A percentile compares a stretch with the other conserved stretches of the same genome.
phyloP scores from a whole-genome alignment of 495 filamentous ascomycete species.

The Cladorrhinum samala region DNA sequence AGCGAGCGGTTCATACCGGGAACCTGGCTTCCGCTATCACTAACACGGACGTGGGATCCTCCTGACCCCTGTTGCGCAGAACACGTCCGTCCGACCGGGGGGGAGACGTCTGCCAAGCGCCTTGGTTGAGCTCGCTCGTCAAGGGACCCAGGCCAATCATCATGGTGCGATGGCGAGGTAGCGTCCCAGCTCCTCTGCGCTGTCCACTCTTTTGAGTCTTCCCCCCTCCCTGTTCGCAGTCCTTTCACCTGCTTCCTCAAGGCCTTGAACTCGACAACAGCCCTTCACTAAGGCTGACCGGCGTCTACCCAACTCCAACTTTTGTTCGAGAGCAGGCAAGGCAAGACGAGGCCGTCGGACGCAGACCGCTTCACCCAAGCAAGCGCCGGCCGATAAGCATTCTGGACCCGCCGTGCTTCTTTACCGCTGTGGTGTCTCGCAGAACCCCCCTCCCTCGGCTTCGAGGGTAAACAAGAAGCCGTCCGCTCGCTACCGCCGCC shows the following conservation, averaged over 20 bases:
- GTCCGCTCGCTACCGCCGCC: constrained; percentile 1
- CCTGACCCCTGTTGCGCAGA: constrained; percentile 7
- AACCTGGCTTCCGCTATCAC: constrained; percentile 15
- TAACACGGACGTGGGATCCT: constrained; percentile 13
- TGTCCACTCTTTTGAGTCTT: constrained; percentile 13
- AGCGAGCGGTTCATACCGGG: constrained; percentile 4
- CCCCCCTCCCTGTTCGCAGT: constrained; percentile 14
- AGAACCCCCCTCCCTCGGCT: constrained; percentile 1
- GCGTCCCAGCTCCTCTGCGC: constrained; percentile 3
- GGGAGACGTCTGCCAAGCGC: constrained; percentile 12
- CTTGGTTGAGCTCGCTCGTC: constrained; percentile 3
- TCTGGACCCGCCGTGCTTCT: no score
- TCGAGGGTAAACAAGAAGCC: constrained; percentile 2
- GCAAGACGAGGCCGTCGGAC: no score
- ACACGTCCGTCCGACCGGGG: neutral
- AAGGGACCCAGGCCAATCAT: constrained; percentile 13
- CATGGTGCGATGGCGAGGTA: constrained; percentile 1
- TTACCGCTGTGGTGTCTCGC: neutral
- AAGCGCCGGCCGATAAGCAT: neutral
- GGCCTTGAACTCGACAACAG: neutral
- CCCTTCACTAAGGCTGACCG: neutral
- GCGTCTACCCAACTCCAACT: neutral
- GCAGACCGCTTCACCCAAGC: neutral
- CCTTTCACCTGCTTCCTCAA: constrained; percentile 2
- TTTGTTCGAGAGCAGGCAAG: no score